Conservation (phyloP, 805 yeast genomes). For the Candida manassasensis region DNA sequence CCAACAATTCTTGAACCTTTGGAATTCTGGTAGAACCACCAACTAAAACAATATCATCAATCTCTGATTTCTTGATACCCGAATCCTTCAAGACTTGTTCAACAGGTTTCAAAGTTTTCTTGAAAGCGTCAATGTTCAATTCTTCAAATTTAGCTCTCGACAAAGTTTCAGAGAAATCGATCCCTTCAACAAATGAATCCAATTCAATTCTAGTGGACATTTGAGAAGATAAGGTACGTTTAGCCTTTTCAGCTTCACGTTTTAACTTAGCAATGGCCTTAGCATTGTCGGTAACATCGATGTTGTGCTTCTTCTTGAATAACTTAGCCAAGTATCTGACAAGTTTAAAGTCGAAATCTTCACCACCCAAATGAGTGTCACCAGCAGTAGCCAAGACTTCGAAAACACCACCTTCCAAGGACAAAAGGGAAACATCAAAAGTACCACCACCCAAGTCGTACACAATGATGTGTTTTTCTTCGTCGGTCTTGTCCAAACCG, state of each 20-base stretch:
- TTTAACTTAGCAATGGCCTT: slow-evolving; percentile 44
- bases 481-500: slow-evolving; percentile 56
- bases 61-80: slow-evolving; percentile 40
- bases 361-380: slow-evolving; percentile 51
- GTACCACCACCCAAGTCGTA: slow-evolving; percentile 51
- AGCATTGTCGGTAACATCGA: slow-evolving; percentile 37
- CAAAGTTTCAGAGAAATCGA: slow-evolving; percentile 43
- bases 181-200: slow-evolving; percentile 46
- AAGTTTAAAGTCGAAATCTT: slow-evolving; percentile 43
- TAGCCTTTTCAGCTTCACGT: slow-evolving; percentile 47
- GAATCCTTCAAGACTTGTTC: slow-evolving; percentile 44
- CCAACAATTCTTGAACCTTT: slow-evolving; percentile 45
- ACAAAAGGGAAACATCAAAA: slow-evolving; percentile 77
- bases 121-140: slow-evolving; percentile 41
- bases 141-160: slow-evolving; percentile 48
- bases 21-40: slow-evolving; percentile 51
- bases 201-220: slow-evolving; percentile 40
- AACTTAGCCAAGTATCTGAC: slow-evolving; percentile 39
- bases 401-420: slow-evolving; percentile 45
- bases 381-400: slow-evolving; percentile 47
- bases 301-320: slow-evolving; percentile 43
- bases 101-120: slow-evolving; percentile 44
- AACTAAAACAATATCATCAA: slow-evolving; percentile 44
- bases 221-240: slow-evolving; percentile 45
- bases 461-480: slow-evolving; percentile 43